phyloP scores from a whole-genome alignment of 192 early-diverging fungal species.

The Umbelopsis sp. region DNA sequence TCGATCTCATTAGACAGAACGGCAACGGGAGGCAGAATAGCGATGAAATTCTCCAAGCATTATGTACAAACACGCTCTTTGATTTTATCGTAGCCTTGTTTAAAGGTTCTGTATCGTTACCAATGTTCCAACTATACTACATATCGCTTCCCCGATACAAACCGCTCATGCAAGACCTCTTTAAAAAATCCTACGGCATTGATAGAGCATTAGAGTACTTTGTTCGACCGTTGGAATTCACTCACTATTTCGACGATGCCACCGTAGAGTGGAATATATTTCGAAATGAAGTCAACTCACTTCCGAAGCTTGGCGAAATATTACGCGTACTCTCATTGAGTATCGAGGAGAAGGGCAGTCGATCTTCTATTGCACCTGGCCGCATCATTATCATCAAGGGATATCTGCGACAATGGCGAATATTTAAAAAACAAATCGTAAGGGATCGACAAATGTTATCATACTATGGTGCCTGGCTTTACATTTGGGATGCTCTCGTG shows the following conservation, averaged over 20 bases:
- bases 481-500: neutral
- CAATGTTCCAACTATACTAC: neutral
- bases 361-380: neutral
- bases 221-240: neutral
- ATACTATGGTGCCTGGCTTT: neutral
- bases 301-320: neutral
- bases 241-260: neutral
- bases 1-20: too few relatives aligned
- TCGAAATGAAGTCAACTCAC: neutral
- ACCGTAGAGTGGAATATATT: neutral
- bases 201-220: neutral
- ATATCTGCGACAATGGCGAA: neutral
- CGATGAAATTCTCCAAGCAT: neutral
- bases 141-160: neutral
- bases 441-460: neutral
- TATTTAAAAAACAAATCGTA: neutral
- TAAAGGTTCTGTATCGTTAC: neutral
- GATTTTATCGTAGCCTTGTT: neutral
- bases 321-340: neutral
- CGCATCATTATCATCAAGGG: neutral
- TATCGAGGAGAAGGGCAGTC: neutral
- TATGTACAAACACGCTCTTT: neutral
- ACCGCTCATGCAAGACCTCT: neutral
- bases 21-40: neutral
- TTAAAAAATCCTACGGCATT: neutral